Evolutionary conservation across 1,284 basidiomycete species (phyloP), one percentile per base, ranked within the genome.

Genomic region (Ceratobasidium sp.): DNA sequence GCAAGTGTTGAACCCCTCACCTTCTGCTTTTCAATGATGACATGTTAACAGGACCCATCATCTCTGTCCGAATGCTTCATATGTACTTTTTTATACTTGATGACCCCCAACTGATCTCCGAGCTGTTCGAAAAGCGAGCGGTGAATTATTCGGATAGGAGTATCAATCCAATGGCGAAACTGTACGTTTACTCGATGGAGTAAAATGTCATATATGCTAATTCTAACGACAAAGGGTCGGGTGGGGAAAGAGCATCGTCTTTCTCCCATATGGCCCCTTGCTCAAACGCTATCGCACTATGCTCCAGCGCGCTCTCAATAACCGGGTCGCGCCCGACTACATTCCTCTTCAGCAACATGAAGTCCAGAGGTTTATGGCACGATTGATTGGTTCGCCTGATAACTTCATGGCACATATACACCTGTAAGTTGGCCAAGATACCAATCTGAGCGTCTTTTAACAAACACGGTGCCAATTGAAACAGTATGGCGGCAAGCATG

Each of bases 221-320:
- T 36, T 33, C 6, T 12, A 12, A 3, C 18, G n/a, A 11, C 12
- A 21, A 30, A 70, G 67, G 2, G 33, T 58, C 21, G 62, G 62
- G 11, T 70, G 67, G 67, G 54, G 49, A 1, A 18, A 49, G 7
- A 42, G 49, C n/a, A 58, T 70, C 18, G 36, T 70, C 25, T 70
- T 70, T 14, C 38, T 70, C 7, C 3, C 12, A 30, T 70, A 70
- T 48, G 54, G 42, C 9, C 40, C 67, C 14, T 21, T 36, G 30
- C 42, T 59, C 18, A 70, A 70, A n/a, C 42, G 56, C 42, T 60
- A 48, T 28, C 67, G 67, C 42, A 49, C 67, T 8, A 40, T 70
- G 21, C 67, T 70, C 56, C 67, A 70, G 18, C 67, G 67, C 12
- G 56, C 67, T 2, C 30, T 70, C 28, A 70, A 60, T 44, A 70